Base-by-base conservation (phyloP, 306 rosid genomes). In the Rubus parviflorus region DNA sequence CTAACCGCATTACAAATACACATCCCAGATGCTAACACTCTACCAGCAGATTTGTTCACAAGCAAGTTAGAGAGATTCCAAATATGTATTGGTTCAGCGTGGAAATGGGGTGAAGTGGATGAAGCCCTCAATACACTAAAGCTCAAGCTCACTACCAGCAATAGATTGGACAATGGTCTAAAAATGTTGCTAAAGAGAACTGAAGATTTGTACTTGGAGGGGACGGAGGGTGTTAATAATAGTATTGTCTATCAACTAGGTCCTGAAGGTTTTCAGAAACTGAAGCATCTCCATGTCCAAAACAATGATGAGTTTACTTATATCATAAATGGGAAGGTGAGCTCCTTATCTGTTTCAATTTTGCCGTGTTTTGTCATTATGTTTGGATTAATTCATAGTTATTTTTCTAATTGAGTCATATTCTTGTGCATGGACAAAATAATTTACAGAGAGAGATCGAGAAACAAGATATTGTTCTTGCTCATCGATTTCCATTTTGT, bases 141-240 rank as follows among this genome's bases (percentile, higher is more conserved):
- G 62, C 68, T 83, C 4, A 45, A 76, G 25, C 76, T 80, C 35
- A 48, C 82, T 14, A 43, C 42, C 3, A 42, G 64, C 56, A 64
- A 74, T 77, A 83, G 79, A 70, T 72, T 72, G 41, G 73, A 83
- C 8, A 49, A 58, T 6, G 81, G 83, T 12, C 35, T 87, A 19
- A 73, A 80, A 54, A 76, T 56, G 62, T 11, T 89, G 23, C 75
- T 89, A 0, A 70, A 72, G 42, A 73, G 41, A 0, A 82, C 76
- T 48, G 87, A 90, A 76, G 82, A 77, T 40, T 80, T 90, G 82
- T 52, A 75, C 23, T 40, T 90, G 58, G 84, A 84, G 71, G 89
- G 83, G 62, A 54, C 77, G 38, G 71, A 56, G 70, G 82, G 80
- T 61, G 81, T 74, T 19, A 63, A 30, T 35, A 86, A 73, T 72